phyloP scores from a whole-genome alignment of 768 basidiomycete species.

The Rickenella mellea region DNA sequence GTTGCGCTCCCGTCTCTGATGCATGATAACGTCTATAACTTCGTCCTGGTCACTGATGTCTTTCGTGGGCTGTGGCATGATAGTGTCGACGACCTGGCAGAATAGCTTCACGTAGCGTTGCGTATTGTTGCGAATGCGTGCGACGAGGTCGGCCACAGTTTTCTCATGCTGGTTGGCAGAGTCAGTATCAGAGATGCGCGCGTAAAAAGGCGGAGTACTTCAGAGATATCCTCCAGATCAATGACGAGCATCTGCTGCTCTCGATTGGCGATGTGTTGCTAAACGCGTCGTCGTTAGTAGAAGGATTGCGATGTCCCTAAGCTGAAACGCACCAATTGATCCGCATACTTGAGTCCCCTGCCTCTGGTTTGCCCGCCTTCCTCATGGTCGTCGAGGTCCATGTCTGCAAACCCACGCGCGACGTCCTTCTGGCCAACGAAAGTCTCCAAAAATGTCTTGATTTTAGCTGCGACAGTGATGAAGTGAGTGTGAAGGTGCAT shows the following conservation, averaged over 20 bases:
- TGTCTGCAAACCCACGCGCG: slow-evolving; percentile 54
- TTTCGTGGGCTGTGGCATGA: slow-evolving; percentile 82
- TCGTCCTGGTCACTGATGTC: slow-evolving; percentile 89
- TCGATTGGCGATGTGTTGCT: slow-evolving; percentile 92
- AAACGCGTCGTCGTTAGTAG: slow-evolving; percentile 7
- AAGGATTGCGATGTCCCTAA: slow-evolving; percentile 11
- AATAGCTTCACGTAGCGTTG: slow-evolving; percentile 87
- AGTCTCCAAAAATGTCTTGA: slow-evolving; percentile 59
- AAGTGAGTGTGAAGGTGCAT: background rate
- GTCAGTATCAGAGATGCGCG: background rate
- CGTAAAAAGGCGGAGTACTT: slow-evolving; percentile 33
- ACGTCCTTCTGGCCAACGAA: slow-evolving; percentile 65
- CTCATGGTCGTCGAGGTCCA: slow-evolving; percentile 50
- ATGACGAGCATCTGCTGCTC: slow-evolving; percentile 85
- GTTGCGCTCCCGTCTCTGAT: slow-evolving; percentile 86
- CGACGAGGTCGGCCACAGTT: slow-evolving; percentile 63
- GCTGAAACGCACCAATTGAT: slow-evolving; percentile 63
- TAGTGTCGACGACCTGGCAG: slow-evolving; percentile 80
- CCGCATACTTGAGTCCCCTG: slow-evolving; percentile 66
- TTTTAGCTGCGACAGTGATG: slow-evolving; percentile 38
- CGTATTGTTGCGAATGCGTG: slow-evolving; percentile 74
- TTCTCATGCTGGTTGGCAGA: slow-evolving; percentile 49
- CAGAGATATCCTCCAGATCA: slow-evolving; percentile 79
- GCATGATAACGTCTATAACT: slow-evolving; percentile 93
- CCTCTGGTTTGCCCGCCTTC: slow-evolving; percentile 23